phyloP scores from a whole-genome alignment of 441 rosid species.

The Biscutella auriculata region DNA sequence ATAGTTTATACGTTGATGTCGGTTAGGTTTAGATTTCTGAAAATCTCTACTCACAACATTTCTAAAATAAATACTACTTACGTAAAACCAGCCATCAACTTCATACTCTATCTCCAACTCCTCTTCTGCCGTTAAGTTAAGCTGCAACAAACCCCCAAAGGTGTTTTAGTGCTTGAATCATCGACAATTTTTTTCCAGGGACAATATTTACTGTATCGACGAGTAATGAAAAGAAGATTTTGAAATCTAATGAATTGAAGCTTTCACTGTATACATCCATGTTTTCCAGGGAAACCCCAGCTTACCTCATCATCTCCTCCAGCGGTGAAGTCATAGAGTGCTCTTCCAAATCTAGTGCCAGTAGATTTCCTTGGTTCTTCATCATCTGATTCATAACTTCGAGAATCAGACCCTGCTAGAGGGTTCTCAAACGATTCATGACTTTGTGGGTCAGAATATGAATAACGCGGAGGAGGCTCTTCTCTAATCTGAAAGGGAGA shows the following conservation, averaged over 20 bases:
- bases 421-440: conserved; percentile 77
- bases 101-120: conserved; percentile 89
- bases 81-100: conserved; percentile 98
- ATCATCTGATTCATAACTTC: conserved; percentile 57
- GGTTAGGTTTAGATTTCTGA: background rate
- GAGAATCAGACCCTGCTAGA: conserved; percentile 46
- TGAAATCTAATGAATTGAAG: background rate
- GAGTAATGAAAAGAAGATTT: background rate
- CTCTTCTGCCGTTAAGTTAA: conserved; percentile 84
- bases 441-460: conserved; percentile 47
- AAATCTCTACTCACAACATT: background rate
- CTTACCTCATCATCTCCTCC: conserved; percentile 99
- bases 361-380: conserved; percentile 51
- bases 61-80: conserved; percentile 34
- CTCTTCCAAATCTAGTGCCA: conserved; percentile 60
- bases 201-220: background rate
- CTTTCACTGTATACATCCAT: background rate
- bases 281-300: background rate
- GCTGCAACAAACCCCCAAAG: conserved; percentile 39
- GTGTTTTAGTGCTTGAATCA: background rate
- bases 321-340: conserved; percentile 92
- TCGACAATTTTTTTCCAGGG: background rate
- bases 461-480: conserved; percentile 90
- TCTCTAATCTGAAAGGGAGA: conserved; percentile 55
- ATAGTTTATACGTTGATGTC: background rate